Conservation (phyloP, 176 grass and related monocot genomes). For the Juncus effusus region DNA sequence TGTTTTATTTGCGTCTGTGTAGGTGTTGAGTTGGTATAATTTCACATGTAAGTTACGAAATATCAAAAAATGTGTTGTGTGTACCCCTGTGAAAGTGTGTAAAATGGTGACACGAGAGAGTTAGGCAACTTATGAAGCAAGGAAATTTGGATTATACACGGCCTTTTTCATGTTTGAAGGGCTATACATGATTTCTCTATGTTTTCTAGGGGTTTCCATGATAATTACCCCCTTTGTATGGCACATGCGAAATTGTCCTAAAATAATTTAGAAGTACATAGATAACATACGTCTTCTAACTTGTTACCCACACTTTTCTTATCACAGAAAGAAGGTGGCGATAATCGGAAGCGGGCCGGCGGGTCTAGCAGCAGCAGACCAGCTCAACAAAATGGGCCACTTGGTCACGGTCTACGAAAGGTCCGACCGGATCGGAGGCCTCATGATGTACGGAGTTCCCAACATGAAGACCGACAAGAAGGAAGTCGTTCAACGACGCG, state of each 20-base stretch:
- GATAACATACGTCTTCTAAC: neutral
- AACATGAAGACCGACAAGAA: conserved; percentile 99
- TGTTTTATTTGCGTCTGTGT: neutral
- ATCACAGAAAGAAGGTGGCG: conserved; percentile 86
- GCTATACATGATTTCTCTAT: too few species aligned
- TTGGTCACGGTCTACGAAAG: conserved; percentile 94
- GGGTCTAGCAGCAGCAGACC: conserved; percentile 91
- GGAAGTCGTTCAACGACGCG: conserved; percentile 75
- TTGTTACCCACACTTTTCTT: neutral
- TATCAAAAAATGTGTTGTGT: too few species aligned
- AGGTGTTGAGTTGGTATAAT: too few species aligned
- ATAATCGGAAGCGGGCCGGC: conserved; percentile 89
- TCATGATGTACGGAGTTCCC: conserved; percentile 99
- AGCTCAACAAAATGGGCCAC: conserved; percentile 98
- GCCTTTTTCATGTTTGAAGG: too few species aligned
- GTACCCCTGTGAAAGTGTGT: too few species aligned
- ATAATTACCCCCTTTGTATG: neutral
- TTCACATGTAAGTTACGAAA: too few species aligned
- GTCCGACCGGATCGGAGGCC: conserved; percentile 81
- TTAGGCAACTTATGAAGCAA: too few species aligned
- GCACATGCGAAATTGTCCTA: too few species aligned
- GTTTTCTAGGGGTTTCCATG: too few species aligned
- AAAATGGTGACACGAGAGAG: too few species aligned
- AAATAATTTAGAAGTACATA: neutral
- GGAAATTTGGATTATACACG: too few species aligned